Percentiles rank a stretch among this genome's conserved stretches.
phyloP scores from a whole-genome alignment of 768 basidiomycete genomes.

The Termitomyces sp. region DNA sequence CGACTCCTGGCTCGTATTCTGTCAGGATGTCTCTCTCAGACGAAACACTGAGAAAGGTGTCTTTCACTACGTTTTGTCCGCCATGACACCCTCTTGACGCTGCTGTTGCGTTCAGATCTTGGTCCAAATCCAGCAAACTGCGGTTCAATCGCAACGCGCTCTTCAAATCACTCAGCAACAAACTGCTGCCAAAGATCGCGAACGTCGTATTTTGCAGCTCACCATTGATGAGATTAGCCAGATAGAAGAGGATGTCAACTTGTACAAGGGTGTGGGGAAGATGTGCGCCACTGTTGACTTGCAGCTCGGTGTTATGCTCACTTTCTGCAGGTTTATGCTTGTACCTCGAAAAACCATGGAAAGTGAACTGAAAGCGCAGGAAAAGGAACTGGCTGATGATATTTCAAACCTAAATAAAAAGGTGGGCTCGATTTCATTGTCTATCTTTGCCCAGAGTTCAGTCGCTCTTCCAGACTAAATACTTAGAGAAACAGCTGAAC shows the following conservation, averaged over 20 bases:
- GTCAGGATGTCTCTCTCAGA: conserved; percentile 24
- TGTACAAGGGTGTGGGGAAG: conserved; percentile 96
- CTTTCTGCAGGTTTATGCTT: conserved; percentile 75
- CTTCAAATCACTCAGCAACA: conserved; percentile 75
- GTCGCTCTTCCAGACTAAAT: conserved; percentile 59
- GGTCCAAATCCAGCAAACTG: conserved; percentile 89
- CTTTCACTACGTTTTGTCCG: conserved; percentile 10
- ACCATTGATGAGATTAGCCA: conserved; percentile 80
- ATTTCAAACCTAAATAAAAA: conserved; percentile 82
- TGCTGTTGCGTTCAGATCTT: conserved; percentile 59
- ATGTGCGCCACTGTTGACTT: conserved; percentile 53
- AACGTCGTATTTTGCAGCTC: conserved; percentile 84
- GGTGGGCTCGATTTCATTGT: conserved; percentile 33
- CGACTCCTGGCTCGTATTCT: background rate
- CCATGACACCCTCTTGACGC: conserved; percentile 16
- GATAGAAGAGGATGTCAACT: conserved; percentile 68
- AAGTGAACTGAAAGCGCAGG: conserved; percentile 65
- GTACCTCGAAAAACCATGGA: conserved; percentile 81
- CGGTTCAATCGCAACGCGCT: conserved; percentile 78
- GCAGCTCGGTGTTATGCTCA: background rate
- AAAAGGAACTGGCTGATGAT: conserved; percentile 84
- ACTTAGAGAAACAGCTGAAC: conserved; percentile 89
- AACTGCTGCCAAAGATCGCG: conserved; percentile 76
- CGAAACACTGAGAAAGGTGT: conserved; percentile 56
- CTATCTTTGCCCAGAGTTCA: background rate